phyloP scores from a whole-genome alignment of 2,329 filamentous ascomycete genomes.

The Aspergillus aculeatinus region DNA sequence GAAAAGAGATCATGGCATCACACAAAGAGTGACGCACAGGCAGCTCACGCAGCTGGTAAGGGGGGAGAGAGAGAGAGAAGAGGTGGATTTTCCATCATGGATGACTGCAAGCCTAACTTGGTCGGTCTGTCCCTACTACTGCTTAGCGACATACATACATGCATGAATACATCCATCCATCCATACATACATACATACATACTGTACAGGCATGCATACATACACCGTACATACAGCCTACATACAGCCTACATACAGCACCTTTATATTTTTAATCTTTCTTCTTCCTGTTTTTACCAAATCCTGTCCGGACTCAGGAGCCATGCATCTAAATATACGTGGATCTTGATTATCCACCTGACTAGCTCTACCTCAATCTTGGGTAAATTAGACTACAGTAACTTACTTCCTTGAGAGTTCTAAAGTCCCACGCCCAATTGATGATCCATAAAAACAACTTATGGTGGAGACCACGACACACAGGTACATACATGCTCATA shows the following conservation, averaged over 20 bases:
- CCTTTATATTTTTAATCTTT: neutral
- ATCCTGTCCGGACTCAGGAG: neutral
- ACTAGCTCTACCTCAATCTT: neutral
- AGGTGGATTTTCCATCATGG: neutral
- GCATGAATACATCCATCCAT: conserved; percentile 5
- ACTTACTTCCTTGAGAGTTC: neutral
- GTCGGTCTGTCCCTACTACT: neutral
- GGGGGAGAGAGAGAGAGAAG: neutral
- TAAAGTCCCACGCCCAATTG: neutral
- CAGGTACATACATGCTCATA: too few relatives aligned
- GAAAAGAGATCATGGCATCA: conserved; percentile 5
- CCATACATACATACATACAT: neutral
- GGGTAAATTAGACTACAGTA: neutral
- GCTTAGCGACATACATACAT: conserved; percentile 3
- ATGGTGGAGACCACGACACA: neutral
- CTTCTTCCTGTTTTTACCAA: neutral
- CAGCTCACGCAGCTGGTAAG: neutral
- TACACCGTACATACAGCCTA: neutral
- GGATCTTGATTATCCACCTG: neutral
- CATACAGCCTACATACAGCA: neutral
- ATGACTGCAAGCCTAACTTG: neutral
- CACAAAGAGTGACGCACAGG: neutral
- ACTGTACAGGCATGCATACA: neutral
- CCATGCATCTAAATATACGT: neutral
- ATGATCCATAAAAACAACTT: neutral